Evolutionary conservation across 768 basidiomycete species (phyloP), one percentile per base, ranked within the genome.

Genomic region (Rhodocollybia butyracea): DNA sequence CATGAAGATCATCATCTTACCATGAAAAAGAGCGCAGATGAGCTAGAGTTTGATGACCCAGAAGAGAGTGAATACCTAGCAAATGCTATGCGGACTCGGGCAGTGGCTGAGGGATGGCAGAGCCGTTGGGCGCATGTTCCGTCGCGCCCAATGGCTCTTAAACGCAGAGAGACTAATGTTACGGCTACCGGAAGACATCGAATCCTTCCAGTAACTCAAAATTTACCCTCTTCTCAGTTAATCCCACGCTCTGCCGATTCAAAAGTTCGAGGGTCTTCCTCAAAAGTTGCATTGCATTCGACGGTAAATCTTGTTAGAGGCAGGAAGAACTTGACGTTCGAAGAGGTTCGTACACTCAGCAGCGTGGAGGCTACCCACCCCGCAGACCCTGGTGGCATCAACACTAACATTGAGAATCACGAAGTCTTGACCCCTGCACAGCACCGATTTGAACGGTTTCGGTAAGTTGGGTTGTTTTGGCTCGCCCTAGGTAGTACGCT

Each of bases 101-200:
- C 69, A 24, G 81, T 84, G 26, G 78, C 80, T 21, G 72, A 67
- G 43, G 84, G 81, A 19, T 84, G 83, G 84, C 73, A 77, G 72
- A 69, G 76, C 10, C 73, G 72, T 52, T 85, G 80, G 80, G 74
- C 76, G 24, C 62, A 62, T 41, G 65, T 54, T 62, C 46, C 55
- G 51, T 30, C 12, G 41, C 30, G 43, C 22, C 24, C 15, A 4
- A 10, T 48, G 27, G 26, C 57, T 61, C 67, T 79, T 56, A 70
- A 70, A 66, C 73, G 79, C 57, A 63, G 68, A 62, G 79, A 80
- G 46, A 80, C 79, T 3, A 79, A 78, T 30, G 63, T 78, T 56
- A 80, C 76, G 19, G 68, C 72, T 40, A 76, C 74, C 45, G 76
- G 76, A 51, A 70, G 70, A 55, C 74, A 76, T 57, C 54, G 52